These are phyloP conservation scores for Penicillium steckii DNA, from an alignment of 495 filamentous ascomycete genomes.

Conservation along the genomic window DNA sequence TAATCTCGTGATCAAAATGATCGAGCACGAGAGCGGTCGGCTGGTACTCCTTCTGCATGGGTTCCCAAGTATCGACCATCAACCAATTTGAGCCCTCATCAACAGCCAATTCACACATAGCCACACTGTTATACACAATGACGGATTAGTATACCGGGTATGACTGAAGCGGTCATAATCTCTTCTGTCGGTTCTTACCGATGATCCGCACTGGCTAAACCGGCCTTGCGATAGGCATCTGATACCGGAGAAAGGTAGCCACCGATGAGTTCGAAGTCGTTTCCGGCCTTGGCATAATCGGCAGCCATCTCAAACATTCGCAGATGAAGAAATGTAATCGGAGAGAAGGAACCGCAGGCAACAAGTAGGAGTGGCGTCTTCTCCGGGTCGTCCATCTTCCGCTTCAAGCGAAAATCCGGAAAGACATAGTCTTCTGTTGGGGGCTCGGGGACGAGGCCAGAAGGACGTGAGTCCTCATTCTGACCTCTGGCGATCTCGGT, in stretches of 20 bases:
- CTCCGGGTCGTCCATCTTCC: conserved; percentile 61
- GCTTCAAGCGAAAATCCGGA: conserved; percentile 66
- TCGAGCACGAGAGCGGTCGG: conserved; percentile 87
- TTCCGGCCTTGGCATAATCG: conserved; percentile 78
- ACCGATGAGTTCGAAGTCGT: conserved; percentile 80
- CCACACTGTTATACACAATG: conserved; percentile 31
- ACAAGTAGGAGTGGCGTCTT: conserved; percentile 82
- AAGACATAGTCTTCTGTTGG: conserved; percentile 65
- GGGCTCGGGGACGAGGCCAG: conserved; percentile 22
- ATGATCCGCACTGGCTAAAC: conserved; percentile 73
- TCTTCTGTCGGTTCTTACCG: conserved; percentile 51
- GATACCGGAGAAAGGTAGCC: conserved; percentile 79
- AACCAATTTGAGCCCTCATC: conserved; percentile 73
- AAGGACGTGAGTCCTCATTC: conserved; percentile 28
- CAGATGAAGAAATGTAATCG: conserved; percentile 78
- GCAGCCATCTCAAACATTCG: conserved; percentile 94
- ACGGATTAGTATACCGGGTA: neutral
- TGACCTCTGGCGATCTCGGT: conserved; percentile 29
- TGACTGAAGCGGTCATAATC: neutral
- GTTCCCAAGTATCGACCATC: conserved; percentile 85
- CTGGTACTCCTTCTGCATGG: conserved; percentile 73
- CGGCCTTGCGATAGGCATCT: conserved; percentile 89
- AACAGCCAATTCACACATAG: conserved; percentile 78
- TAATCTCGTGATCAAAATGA: conserved; percentile 87
- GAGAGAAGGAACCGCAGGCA: conserved; percentile 88